Conservation (phyloP, 2,329 filamentous ascomycete species). For the Beauveria sp. region DNA sequence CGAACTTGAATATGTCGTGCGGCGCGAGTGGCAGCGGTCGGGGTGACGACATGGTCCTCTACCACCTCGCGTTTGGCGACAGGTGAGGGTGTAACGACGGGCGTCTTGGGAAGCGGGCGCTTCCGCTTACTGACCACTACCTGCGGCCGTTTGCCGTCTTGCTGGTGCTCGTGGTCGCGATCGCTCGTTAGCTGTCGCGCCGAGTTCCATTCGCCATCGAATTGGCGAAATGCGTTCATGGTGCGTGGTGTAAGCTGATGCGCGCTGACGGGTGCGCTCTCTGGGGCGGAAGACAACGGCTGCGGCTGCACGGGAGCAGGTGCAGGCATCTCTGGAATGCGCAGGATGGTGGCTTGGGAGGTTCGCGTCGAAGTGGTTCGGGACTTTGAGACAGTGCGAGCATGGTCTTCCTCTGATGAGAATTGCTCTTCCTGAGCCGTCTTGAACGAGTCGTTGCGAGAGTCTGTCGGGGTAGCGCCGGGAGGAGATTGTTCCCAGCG, state of each 20-base stretch:
- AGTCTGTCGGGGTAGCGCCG: conserved; percentile 49
- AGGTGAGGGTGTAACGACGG: conserved; percentile 15
- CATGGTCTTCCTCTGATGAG: conserved; percentile 53
- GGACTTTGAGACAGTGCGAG: conserved; percentile 33
- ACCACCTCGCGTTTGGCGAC: conserved; percentile 30
- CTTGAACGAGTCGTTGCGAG: conserved; percentile 62
- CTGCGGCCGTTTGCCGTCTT: conserved; percentile 46
- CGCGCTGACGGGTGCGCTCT: conserved; percentile 16
- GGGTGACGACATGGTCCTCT: conserved; percentile 39
- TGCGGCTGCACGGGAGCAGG: conserved; percentile 34
- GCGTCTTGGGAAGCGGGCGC: conserved; percentile 21
- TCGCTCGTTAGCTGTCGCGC: conserved; percentile 17
- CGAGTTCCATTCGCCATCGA: conserved; percentile 49
- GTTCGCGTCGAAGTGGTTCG: conserved; percentile 31
- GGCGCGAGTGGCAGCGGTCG: conserved; percentile 43
- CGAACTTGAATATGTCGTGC: conserved; percentile 39
- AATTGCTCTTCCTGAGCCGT: conserved; percentile 60
- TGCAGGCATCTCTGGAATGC: conserved; percentile 21
- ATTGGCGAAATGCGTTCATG: conserved; percentile 43
- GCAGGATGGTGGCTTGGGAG: conserved; percentile 38
- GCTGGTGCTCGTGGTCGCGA: conserved; percentile 35
- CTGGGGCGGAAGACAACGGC: conserved; percentile 32
- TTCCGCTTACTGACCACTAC: conserved; percentile 47
- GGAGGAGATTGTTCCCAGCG: conserved; percentile 42
- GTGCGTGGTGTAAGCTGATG: conserved; percentile 29